Conservation (phyloP, 106 monocot genomes). For the Dioscorea dumetorum region DNA sequence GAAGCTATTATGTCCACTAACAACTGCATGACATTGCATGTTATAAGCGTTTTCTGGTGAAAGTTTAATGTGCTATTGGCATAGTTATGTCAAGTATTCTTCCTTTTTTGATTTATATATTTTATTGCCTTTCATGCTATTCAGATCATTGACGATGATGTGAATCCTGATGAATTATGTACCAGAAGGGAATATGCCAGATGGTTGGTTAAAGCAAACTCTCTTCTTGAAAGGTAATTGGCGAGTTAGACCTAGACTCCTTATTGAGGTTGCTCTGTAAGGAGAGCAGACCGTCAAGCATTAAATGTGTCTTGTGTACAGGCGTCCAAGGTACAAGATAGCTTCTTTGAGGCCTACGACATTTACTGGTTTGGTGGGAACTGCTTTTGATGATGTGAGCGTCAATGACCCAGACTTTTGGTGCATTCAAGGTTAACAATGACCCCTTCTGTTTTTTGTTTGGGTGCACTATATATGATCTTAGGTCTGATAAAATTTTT, state of each 20-base stretch:
- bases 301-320: constrained; percentile 10
- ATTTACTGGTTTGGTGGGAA: constrained; percentile 13
- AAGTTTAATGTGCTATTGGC: background rate
- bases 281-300: too few relatives aligned
- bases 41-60: background rate
- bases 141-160: constrained; percentile 85
- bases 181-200: constrained; percentile 90
- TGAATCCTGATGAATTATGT: constrained; percentile 63
- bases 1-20: too few relatives aligned
- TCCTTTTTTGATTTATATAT: background rate
- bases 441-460: background rate
- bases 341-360: constrained; percentile 23
- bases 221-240: constrained; percentile 66
- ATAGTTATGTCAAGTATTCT: background rate
- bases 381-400: constrained; percentile 85
- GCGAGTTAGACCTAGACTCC: background rate
- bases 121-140: constrained; percentile 17
- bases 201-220: constrained; percentile 80
- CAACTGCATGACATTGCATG: background rate
- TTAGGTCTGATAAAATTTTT: constrained; percentile 7
- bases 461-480: background rate
- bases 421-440: constrained; percentile 68
- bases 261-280: background rate
- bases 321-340: constrained; percentile 60
- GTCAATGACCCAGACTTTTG: constrained; percentile 69